Evolutionary conservation across 2,329 filamentous ascomycete genomes (phyloP).

Genomic region (Exutisphaerella laricina): DNA sequence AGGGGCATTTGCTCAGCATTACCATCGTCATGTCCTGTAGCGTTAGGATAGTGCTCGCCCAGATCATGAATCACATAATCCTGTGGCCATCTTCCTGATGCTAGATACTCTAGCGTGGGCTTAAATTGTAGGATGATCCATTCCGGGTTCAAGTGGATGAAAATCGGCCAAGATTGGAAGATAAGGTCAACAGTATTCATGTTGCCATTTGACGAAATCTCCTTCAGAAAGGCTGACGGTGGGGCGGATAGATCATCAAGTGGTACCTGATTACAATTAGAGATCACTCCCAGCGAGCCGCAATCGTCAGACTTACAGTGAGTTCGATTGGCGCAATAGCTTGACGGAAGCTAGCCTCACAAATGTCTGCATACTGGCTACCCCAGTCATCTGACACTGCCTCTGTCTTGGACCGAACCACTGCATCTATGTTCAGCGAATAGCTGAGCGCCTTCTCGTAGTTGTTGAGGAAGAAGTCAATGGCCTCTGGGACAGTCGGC

Average conservation of each 20-base stretch:
- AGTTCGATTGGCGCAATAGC: slow-evolving; percentile 26
- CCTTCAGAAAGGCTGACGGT: slow-evolving; percentile 48
- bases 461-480: slow-evolving; percentile 21
- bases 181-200: slow-evolving; percentile 33
- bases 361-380: slow-evolving; percentile 26
- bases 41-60: slow-evolving; percentile 23
- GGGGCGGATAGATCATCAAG: slow-evolving; percentile 15
- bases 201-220: slow-evolving; percentile 44
- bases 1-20: slow-evolving; percentile 47
- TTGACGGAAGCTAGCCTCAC: slow-evolving; percentile 27
- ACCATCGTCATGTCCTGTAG: slow-evolving; percentile 27
- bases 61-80: slow-evolving; percentile 25
- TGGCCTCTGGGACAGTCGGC: slow-evolving; percentile 19
- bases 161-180: slow-evolving; percentile 30
- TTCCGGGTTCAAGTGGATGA: slow-evolving; percentile 25
- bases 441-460: slow-evolving; percentile 14
- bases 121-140: slow-evolving; percentile 20
- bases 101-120: slow-evolving; percentile 23
- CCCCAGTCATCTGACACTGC: slow-evolving; percentile 22
- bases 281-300: neutral
- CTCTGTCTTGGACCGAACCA: slow-evolving; percentile 20
- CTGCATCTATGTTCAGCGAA: slow-evolving; percentile 19
- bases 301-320: slow-evolving; percentile 18
- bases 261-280: slow-evolving; percentile 16
- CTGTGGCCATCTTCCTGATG: slow-evolving; percentile 21